Conservation (phyloP, 768 basidiomycete species). For the Lactifluus hygrophoroides region DNA sequence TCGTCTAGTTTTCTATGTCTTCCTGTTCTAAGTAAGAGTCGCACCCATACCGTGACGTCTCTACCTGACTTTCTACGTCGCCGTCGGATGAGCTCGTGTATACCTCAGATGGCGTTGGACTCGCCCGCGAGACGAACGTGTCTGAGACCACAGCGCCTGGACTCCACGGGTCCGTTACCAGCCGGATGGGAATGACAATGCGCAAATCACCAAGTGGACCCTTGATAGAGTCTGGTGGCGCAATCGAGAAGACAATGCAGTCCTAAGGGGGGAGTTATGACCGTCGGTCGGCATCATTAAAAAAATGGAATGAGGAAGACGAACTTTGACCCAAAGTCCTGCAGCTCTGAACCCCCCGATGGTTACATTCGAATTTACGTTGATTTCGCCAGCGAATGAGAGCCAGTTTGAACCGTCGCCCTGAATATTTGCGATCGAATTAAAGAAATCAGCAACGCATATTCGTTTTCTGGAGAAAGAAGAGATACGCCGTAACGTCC, state of each 20-base stretch:
- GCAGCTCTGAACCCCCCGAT: constrained; percentile 58
- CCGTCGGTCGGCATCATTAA: too few relatives aligned
- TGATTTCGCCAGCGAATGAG: constrained; percentile 55
- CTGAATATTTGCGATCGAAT: constrained; percentile 27
- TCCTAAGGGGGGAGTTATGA: too few relatives aligned
- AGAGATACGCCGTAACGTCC: background rate
- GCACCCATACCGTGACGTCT: background rate
- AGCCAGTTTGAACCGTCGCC: constrained; percentile 57
- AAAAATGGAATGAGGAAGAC: constrained; percentile 12
- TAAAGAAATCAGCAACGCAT: background rate
- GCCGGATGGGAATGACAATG: constrained; percentile 50
- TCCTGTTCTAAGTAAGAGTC: background rate
- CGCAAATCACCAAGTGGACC: constrained; percentile 53
- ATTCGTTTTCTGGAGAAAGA: constrained; percentile 5
- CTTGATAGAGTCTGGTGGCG: constrained; percentile 46
- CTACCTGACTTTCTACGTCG: background rate
- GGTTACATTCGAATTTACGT: constrained; percentile 38
- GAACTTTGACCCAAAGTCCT: constrained; percentile 56
- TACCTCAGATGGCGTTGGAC: background rate
- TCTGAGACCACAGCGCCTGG: constrained; percentile 22
- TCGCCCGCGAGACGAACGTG: constrained; percentile 2
- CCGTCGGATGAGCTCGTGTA: background rate
- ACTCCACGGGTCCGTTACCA: constrained; percentile 55
- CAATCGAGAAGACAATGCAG: constrained; percentile 52
- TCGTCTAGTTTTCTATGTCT: background rate